These are phyloP conservation scores for Nepenthes alata DNA, from an alignment of 179 eudicot genomes.

Conservation along the genomic window DNA sequence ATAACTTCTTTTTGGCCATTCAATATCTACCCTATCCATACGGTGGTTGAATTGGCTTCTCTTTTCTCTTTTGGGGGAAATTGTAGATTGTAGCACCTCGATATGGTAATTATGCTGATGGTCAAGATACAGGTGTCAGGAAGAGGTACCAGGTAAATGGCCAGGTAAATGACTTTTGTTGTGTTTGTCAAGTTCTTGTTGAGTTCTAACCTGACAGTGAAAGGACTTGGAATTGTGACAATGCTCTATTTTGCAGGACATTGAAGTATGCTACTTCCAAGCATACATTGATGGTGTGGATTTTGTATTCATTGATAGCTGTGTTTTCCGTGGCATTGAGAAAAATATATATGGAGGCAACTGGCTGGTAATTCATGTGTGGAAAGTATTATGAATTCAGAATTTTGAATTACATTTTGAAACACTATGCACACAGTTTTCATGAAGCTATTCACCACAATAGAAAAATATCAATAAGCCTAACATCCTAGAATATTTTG, in stretches of 20 bases:
- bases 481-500: no score
- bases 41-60: neutral
- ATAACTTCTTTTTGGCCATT: neutral
- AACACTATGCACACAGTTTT: no score
- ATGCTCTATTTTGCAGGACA: slow-evolving; percentile 45
- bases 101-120: slow-evolving; percentile 68
- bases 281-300: slow-evolving; percentile 85
- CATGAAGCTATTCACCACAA: no score
- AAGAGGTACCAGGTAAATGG: slow-evolving; percentile 68
- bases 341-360: slow-evolving; percentile 79
- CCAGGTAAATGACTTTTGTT: slow-evolving; percentile 41
- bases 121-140: slow-evolving; percentile 51
- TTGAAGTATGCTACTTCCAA: slow-evolving; percentile 79
- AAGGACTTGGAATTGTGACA: neutral
- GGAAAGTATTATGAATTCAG: no score
- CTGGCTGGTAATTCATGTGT: slow-evolving; percentile 38
- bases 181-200: slow-evolving; percentile 3
- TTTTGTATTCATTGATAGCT: slow-evolving; percentile 79
- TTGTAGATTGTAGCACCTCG: slow-evolving; percentile 77
- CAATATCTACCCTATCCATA: neutral
- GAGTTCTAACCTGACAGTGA: neutral
- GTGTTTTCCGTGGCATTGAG: slow-evolving; percentile 48
- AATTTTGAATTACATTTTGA: no score
- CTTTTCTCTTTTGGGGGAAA: neutral
- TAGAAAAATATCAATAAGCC: no score